Evolutionary conservation across 768 basidiomycete genomes (phyloP), one percentile per base, ranked within the genome.

Genomic region (Suillus paluster): DNA sequence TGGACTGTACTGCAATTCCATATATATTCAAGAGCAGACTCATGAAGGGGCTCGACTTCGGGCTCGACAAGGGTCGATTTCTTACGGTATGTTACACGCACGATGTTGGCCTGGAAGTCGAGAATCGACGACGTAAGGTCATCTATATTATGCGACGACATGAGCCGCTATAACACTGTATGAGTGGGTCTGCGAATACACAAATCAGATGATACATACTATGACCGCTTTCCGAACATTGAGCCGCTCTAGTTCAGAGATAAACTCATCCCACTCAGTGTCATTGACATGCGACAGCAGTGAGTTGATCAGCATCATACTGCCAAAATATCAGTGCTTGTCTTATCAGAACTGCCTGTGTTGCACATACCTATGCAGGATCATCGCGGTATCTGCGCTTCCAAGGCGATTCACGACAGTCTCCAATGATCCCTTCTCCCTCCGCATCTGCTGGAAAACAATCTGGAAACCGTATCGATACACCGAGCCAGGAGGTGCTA

Each of bases 241-340:
- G 57, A 95, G 71, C 52, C 83, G 81, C 67, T 95, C 92, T 8
- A 95, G 75, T 59, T 91, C 87, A 25, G 80, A 76, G 55, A 90
- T 87, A 70, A 95, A 91, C 64, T 90, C 87, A 54, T 91, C 87
- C 90, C 92, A 95, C 62, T 86, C 82, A 1, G 77, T 75, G 68
- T 94, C 92, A 52, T 82, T 89, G n/a, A 87, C 91, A 68, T 94
- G 89, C 9, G 89, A 83, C 60, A 96, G 72, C 11, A 96, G 79
- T 9, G 93, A 92, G 70, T 95, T 95, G 68, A 97, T 91, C 67
- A 97, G 78, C 87, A 91, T 93, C 86, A 97, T 88, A 64, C 93
- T 94, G 66, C 48, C 64, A 60, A 55, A 19, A 39, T 19, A 15
- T 55, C 17, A 55, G 17, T 25, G 6, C 17, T 6, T 5, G 23